Percentiles rank a stretch among this genome's conserved stretches.
Conservation (phyloP, 2,329 filamentous ascomycete species). For the Lecanicillium sp. region DNA sequence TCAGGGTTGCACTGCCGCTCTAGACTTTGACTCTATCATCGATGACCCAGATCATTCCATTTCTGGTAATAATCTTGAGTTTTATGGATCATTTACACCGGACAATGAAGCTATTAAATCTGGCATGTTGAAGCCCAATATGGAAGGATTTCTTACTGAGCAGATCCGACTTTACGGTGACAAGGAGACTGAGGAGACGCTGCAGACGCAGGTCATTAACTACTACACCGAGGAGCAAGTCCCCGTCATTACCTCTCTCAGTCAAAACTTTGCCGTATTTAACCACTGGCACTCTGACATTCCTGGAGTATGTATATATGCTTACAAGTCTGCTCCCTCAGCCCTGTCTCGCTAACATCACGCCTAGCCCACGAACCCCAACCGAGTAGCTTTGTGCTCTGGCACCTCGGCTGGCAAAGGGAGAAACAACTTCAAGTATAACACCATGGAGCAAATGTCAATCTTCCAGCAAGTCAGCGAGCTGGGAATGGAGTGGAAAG, state of each 20-base stretch:
- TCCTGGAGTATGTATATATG: constrained; percentile 24
- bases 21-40: constrained; percentile 30
- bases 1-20: constrained; percentile 20
- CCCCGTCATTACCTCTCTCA: constrained; percentile 29
- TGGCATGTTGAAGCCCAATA: constrained; percentile 20
- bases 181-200: constrained; percentile 22
- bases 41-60: constrained; percentile 33
- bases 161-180: constrained; percentile 26
- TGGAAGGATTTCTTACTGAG: constrained; percentile 32
- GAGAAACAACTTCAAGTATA: constrained; percentile 19
- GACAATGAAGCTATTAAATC: constrained; percentile 25
- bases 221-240: constrained; percentile 35
- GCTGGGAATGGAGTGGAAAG: constrained; percentile 32
- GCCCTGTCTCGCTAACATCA: background rate
- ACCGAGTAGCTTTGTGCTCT: constrained; percentile 23
- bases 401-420: constrained; percentile 23
- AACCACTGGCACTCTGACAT: constrained; percentile 36
- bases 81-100: constrained; percentile 30
- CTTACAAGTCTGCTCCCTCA: background rate
- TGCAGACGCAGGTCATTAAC: constrained; percentile 30
- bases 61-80: constrained; percentile 34
- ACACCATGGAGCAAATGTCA: constrained; percentile 19
- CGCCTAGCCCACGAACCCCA: constrained; percentile 32
- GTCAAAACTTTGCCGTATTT: constrained; percentile 32
- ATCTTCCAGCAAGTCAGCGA: constrained; percentile 35